Base-by-base conservation (phyloP, 2,329 filamentous ascomycete genomes). In the Alternaria panax region DNA sequence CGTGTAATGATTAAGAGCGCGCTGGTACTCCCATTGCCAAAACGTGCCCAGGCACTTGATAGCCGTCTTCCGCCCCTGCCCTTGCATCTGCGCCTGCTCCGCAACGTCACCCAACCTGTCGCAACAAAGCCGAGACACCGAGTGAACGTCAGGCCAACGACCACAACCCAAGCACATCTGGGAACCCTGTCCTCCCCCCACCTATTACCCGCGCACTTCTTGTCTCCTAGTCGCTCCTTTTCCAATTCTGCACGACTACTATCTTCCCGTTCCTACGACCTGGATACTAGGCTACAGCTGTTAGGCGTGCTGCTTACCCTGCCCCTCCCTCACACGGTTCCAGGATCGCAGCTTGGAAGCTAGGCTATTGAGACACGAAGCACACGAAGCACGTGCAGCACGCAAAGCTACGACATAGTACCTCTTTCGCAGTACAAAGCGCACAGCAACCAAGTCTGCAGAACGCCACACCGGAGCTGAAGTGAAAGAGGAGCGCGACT, bases 291-390 rank as follows among this genome's bases (percentile, higher is more conserved):
- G 48, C 46, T 54, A 32, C 52, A 34, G 46, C 32, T 38, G 48
- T 42, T 40, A 51, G 45, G 47, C 47, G 51, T 51, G 51, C 54
- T 34, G 54, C 52, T 40, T 51, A 47, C 47, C 54, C 47, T 53
- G 54, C 48, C 54, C 54, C 54, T 57, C 48, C 54, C 54, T 48
- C 48, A 32, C 46, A n/a, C 25, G 14, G 12, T 14, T 25, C 28
- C 20, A 57, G 24, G 28, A 30, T 53, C 41, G 16, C 25, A 36
- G 28, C 48, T 32, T 48, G 36, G 24, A 24, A 34, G 34, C 45
- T n/a, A n/a, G n/a, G n/a, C 25, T n/a, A 30, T 5, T 34, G 30
- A 36, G 16, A n/a, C 14, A 8, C 16, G 16, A 36, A n/a, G 16
- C 12, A 30, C 6, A 36, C 32, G 16, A n/a, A 36, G 16, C 6